These are phyloP conservation scores for Chalciporus pseudorubinellus DNA, from an alignment of 768 basidiomycete species.

Conservation along the genomic window DNA sequence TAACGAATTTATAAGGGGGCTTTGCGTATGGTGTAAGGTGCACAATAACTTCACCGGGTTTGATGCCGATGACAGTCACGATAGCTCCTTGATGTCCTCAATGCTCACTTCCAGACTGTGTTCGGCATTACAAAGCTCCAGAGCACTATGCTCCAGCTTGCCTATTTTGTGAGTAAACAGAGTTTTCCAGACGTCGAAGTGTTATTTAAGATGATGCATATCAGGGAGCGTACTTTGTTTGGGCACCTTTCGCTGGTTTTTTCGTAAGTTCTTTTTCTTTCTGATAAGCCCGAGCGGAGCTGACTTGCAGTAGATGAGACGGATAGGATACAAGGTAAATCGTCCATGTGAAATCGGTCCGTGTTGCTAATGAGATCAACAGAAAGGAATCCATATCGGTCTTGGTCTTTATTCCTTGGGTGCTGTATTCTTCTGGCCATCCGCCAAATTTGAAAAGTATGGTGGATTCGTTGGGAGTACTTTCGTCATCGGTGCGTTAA, in stretches of 20 bases:
- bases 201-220: neutral
- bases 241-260: conserved; percentile 53
- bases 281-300: neutral
- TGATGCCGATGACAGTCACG: conserved; percentile 21
- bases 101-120: conserved; percentile 70
- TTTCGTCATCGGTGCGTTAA: conserved; percentile 55
- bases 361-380: neutral
- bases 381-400: conserved; percentile 64
- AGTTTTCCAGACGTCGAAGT: neutral
- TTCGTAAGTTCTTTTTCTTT: conserved; percentile 43
- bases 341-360: neutral
- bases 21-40: conserved; percentile 61
- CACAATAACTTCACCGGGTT: neutral
- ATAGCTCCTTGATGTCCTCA: conserved; percentile 64
- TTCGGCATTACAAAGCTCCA: conserved; percentile 67
- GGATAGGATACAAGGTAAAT: conserved; percentile 63
- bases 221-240: conserved; percentile 62
- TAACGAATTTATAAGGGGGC: conserved; percentile 44
- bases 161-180: conserved; percentile 56
- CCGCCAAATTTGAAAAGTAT: conserved; percentile 63
- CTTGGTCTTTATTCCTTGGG: conserved; percentile 59
- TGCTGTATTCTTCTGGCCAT: conserved; percentile 79
- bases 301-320: conserved; percentile 46
- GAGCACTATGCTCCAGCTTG: conserved; percentile 72
- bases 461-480: conserved; percentile 75